These are phyloP conservation scores for Baudoinia panamericana DNA, from an alignment of 495 filamentous ascomycete genomes.

Conservation along the genomic window DNA sequence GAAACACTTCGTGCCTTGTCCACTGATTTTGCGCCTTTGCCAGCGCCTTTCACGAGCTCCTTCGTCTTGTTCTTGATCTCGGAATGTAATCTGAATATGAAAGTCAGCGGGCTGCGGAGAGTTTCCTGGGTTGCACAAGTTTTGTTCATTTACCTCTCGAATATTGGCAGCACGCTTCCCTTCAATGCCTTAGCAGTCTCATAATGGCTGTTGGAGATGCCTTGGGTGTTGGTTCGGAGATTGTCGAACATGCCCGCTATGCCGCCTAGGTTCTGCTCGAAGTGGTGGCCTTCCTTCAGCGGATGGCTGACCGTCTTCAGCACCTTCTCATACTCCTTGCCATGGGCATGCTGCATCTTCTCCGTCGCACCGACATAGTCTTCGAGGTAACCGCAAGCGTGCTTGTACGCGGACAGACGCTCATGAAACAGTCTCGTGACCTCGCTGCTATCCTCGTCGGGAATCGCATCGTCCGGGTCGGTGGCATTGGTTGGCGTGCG, in stretches of 20 bases:
- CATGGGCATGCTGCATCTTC: slow-evolving; percentile 67
- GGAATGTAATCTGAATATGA: no score
- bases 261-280: slow-evolving; percentile 73
- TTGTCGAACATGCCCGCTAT: slow-evolving; percentile 84
- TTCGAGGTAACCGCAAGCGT: slow-evolving; percentile 79
- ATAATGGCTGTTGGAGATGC: slow-evolving; percentile 68
- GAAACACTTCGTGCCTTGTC: slow-evolving; percentile 75
- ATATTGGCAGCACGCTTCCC: slow-evolving; percentile 65
- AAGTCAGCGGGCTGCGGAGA: no score
- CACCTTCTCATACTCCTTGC: slow-evolving; percentile 91
- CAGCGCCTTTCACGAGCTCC: slow-evolving; percentile 70
- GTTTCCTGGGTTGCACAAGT: no score
- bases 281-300: slow-evolving; percentile 76
- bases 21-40: slow-evolving; percentile 75
- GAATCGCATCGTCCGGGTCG: slow-evolving; percentile 52
- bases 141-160: no score
- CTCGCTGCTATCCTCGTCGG: slow-evolving; percentile 65
- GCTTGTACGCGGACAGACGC: slow-evolving; percentile 87
- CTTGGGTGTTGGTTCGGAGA: slow-evolving; percentile 82
- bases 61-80: slow-evolving; percentile 94
- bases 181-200: slow-evolving; percentile 84
- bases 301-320: slow-evolving; percentile 85
- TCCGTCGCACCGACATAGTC: slow-evolving; percentile 74
- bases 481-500: slow-evolving; percentile 18
- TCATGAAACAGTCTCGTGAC: slow-evolving; percentile 62